phyloP scores from a whole-genome alignment of 495 filamentous ascomycete genomes.

The Daldinia childiae region DNA sequence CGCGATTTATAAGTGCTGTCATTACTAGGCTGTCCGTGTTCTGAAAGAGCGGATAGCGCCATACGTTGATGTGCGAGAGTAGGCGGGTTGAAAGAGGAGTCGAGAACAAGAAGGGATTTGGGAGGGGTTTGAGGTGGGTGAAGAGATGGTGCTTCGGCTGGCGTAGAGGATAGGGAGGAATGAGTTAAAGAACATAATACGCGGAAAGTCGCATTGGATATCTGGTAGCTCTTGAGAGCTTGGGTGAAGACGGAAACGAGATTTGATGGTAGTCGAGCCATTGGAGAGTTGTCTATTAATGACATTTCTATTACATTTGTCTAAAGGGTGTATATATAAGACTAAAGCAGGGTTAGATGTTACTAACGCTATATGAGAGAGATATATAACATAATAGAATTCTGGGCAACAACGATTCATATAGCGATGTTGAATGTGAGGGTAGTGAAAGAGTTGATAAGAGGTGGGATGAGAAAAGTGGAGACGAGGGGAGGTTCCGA shows the following conservation, averaged over 20 bases:
- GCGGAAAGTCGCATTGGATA: conserved; percentile 65
- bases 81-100: conserved; percentile 96
- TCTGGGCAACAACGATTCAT: neutral
- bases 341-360: neutral
- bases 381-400: neutral
- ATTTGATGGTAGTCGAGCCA: conserved; percentile 40
- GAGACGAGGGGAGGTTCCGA: neutral
- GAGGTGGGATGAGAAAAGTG: conserved; percentile 2
- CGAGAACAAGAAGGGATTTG: conserved; percentile 76
- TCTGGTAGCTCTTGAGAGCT: conserved; percentile 66
- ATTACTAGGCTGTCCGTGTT: conserved; percentile 40
- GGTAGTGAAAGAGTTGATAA: neutral
- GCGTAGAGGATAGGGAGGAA: conserved; percentile 43
- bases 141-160: conserved; percentile 20
- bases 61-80: conserved; percentile 84
- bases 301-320: conserved; percentile 15
- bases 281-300: conserved; percentile 10
- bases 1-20: conserved; percentile 50
- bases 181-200: conserved; percentile 64
- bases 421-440: conserved; percentile 2
- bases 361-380: neutral
- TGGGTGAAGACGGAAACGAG: conserved; percentile 55
- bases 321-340: neutral
- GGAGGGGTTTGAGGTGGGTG: conserved; percentile 42
- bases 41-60: conserved; percentile 69